phyloP scores from a whole-genome alignment of 2,329 filamentous ascomycete genomes.

The Penicillium sp. region DNA sequence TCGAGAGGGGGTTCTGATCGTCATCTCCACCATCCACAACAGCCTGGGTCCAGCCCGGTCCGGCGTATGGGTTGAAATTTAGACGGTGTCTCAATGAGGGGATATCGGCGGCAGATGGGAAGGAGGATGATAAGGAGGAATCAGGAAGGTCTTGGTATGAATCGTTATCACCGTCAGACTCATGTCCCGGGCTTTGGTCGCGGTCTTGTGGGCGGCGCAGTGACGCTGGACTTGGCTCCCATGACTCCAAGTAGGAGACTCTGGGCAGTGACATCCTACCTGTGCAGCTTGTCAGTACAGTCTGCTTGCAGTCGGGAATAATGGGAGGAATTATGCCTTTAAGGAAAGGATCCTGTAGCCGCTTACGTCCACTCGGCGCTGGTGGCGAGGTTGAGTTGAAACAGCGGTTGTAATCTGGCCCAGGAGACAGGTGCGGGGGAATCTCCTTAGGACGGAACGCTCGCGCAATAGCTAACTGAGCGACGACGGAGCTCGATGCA shows the following conservation, averaged over 20 bases:
- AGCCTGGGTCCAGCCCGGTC: constrained; percentile 42
- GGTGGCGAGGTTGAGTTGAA: background rate
- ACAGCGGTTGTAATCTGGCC: background rate
- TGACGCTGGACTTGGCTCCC: constrained; percentile 42
- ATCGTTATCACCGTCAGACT: constrained; percentile 33
- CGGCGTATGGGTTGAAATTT: constrained; percentile 50
- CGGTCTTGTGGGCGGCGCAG: constrained; percentile 30
- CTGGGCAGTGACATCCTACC: constrained; percentile 48
- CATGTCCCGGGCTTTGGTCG: constrained; percentile 25
- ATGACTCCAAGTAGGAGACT: constrained; percentile 50
- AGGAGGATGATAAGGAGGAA: constrained; percentile 38
- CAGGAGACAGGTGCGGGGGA: constrained; percentile 6
- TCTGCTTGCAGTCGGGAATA: background rate
- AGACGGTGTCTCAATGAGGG: constrained; percentile 35
- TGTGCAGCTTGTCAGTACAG: background rate
- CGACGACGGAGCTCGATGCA: background rate
- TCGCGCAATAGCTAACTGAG: background rate
- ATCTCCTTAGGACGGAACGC: background rate
- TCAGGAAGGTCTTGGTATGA: constrained; percentile 38
- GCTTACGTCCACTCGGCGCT: background rate
- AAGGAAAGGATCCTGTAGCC: background rate
- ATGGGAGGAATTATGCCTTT: background rate
- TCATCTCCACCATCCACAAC: constrained; percentile 34
- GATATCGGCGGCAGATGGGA: constrained; percentile 38
- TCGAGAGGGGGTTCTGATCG: constrained; percentile 31